These are phyloP conservation scores for Ambrosiella cleistominuta DNA, from an alignment of 2,329 filamentous ascomycete species.

Conservation along the genomic window DNA sequence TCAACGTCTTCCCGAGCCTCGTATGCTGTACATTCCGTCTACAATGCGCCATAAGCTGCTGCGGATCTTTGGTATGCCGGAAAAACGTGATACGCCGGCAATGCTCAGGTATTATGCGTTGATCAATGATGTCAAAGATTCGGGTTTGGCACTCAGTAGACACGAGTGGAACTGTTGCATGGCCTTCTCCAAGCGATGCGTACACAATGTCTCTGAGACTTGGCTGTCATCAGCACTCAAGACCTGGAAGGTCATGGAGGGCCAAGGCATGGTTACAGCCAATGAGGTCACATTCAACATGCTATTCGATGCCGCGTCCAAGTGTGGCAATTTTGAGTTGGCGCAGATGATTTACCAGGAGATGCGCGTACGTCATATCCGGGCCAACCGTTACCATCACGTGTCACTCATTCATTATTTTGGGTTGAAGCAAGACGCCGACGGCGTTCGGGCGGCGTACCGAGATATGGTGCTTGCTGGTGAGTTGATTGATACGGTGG, in stretches of 20 bases:
- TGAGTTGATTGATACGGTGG: constrained; percentile 73
- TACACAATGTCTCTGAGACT: constrained; percentile 22
- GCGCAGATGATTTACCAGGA: constrained; percentile 74
- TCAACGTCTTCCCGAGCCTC: constrained; percentile 31
- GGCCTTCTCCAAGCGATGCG: constrained; percentile 58
- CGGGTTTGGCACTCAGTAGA: constrained; percentile 48
- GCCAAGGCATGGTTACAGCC: constrained; percentile 41
- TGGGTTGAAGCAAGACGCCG: constrained; percentile 55
- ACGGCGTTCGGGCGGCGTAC: constrained; percentile 61
- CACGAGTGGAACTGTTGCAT: constrained; percentile 75
- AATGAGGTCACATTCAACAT: constrained; percentile 83
- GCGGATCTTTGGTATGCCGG: constrained; percentile 47
- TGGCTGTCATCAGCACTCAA: constrained; percentile 39
- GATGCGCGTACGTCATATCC: constrained; percentile 51
- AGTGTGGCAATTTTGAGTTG: constrained; percentile 65
- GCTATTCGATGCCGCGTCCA: constrained; percentile 74
- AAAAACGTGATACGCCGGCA: constrained; percentile 35
- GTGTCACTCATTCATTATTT: constrained; percentile 71
- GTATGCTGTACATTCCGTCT: constrained; percentile 32
- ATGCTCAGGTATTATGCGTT: constrained; percentile 74
- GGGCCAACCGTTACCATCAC: constrained; percentile 62
- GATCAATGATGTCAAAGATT: constrained; percentile 63
- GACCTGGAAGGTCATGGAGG: constrained; percentile 84
- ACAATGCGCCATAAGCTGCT: constrained; percentile 45
- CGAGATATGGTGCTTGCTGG: constrained; percentile 65